Evolutionary conservation across 78 protist species (phyloP), one percentile per base, ranked within the genome.

Genomic region (Planoprotostelium fungivorum): DNA sequence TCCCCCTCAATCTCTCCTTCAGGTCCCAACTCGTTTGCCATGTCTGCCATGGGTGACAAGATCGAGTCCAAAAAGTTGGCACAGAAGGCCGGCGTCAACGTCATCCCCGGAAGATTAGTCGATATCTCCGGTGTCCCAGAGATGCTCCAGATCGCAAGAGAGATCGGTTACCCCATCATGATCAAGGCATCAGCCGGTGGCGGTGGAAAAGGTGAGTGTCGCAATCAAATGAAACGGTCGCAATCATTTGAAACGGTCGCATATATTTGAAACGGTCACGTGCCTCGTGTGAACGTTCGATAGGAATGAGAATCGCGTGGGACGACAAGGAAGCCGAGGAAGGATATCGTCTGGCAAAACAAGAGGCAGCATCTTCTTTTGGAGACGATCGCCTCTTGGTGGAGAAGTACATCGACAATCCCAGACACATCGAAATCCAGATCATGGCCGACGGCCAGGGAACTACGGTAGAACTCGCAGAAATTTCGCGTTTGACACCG

Each of bases 351-450:
- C 93, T 93, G 38, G 89, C 95, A 1, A 93, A 90, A 87, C 94
- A 93, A 38, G 95, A 93, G 85, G 95, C 95, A n/a, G 90, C 38
- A 31, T 34, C 93, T 0, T 93, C 97, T 0, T 99, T 98, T 91
- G 99, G 98, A 73, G 95, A 97, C 83, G 98, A 94, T 35, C 37
- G 96, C 37, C 89, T 98, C 95, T 91, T 99, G 29, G 95, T 99
- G 29, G 99, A 98, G 92, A 94, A 96, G 89, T 99, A 91, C 87
- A 94, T 99, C 83, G 97, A 96, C n/a, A 16, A 84, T 83, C 98
- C 99, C 16, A 96, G 99, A 31, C 99, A 98, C 95, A 98, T 98
- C 63, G 99, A 98, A 86, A 94, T 98, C 51, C 99, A 98, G 92
- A 91, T 98, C 63, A 38, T 97, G 34, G 93, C 94, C 0, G 98